Evolutionary conservation across 345 rosid genomes (phyloP), one percentile per base, ranked within the genome.

Genomic region (Odontarrhena argentea): DNA sequence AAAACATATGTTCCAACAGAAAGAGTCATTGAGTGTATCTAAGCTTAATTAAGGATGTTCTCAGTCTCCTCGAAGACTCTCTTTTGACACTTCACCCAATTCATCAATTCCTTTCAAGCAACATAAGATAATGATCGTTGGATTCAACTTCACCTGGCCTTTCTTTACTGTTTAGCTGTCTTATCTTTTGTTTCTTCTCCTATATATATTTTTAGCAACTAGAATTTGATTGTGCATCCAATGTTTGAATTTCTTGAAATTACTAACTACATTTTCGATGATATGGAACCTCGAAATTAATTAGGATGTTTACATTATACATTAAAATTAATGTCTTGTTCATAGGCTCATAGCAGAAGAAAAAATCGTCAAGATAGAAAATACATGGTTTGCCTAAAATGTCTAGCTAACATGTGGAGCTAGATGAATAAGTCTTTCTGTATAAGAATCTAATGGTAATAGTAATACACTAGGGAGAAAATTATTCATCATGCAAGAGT

Each of bases 51-150:
- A 54, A 41, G 55, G 46, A 65, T 65, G 54, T 42, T 58, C 70
- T 57, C 60, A 65, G 71, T 65, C 67, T 50, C 71, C 24, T 41
- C 47, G 47, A 64, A 64, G 76, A 46, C 63, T 71, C 75, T 66
- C 60, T 35, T 52, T 15, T 73, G 77, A 73, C 72, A 59, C 70
- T 66, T 73, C 61, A 73, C 55, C 76, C 56, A 51, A 71, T 59
- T 59, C 15, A 51, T 11, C 71, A 1, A 73, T 73, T 73, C 71
- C 72, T 73, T 73, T 73, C 77, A 65, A 73, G 72, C 77, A 73
- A 73, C 77, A 59, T 58, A 25, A 36, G 77, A 73, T 57, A 59
- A 59, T 42, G 67, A 73, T 66, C 26, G 67, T 58, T 58, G 14
- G 22, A n/a, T 43, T 52, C 58, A 48, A 9, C 65, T 72, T 65